Percentiles rank a stretch among this genome's conserved stretches.
phyloP scores from a whole-genome alignment of 352 stramenopile species.

The Peronospora destructor region DNA sequence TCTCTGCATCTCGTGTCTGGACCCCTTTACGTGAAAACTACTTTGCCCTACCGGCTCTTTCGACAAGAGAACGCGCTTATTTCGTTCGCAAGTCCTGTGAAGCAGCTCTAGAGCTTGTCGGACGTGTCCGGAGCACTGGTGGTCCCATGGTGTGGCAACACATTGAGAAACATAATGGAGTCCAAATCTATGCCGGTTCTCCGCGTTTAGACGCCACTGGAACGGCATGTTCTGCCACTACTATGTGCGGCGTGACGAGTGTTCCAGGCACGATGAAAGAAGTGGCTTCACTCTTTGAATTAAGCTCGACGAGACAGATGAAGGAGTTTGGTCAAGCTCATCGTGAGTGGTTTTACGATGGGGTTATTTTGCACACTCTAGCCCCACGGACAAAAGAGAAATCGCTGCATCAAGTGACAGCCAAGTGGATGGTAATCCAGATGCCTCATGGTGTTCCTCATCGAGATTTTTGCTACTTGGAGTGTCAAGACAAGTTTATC shows the following conservation, averaged over 20 bases:
- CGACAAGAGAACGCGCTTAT: conserved; percentile 57
- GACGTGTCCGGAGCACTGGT: conserved; percentile 51
- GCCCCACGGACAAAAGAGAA: conserved; percentile 57
- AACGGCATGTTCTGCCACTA: conserved; percentile 28
- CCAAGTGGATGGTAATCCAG: conserved; percentile 71
- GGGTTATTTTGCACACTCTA: conserved; percentile 64
- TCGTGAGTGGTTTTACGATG: conserved; percentile 64
- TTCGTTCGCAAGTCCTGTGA: conserved; percentile 79
- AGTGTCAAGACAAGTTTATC: conserved; percentile 85
- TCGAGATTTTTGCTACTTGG: conserved; percentile 71
- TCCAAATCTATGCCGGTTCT: conserved; percentile 70
- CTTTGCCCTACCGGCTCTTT: conserved; percentile 66
- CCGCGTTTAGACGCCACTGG: conserved; percentile 24
- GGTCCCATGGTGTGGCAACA: conserved; percentile 69
- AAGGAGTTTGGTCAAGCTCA: conserved; percentile 56
- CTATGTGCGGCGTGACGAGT: conserved; percentile 76
- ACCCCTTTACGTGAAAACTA: conserved; percentile 69
- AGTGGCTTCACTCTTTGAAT: conserved; percentile 63
- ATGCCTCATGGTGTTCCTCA: conserved; percentile 53
- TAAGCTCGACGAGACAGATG: conserved; percentile 56
- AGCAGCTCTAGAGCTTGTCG: conserved; percentile 68
- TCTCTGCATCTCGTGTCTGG: conserved; percentile 30
- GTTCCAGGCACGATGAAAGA: conserved; percentile 65
- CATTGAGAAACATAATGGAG: conserved; percentile 65
- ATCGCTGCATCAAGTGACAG: conserved; percentile 77